Conservation (phyloP, 805 yeast genomes). For the Sugiyamaella chiloensis region DNA sequence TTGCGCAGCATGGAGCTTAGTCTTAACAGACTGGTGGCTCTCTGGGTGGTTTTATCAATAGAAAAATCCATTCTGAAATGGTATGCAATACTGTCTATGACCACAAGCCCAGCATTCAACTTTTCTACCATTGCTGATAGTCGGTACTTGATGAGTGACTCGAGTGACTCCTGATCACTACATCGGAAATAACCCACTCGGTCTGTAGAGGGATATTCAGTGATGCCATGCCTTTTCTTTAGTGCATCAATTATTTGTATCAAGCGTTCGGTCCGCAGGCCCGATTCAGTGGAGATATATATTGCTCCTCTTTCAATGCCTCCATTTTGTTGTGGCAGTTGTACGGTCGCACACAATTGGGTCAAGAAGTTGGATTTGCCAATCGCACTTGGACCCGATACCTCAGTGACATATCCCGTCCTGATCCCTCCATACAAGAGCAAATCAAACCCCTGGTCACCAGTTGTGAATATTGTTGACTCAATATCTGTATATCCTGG, state of each 20-base stretch:
- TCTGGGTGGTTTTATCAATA: conserved; percentile 27
- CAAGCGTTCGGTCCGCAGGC: conserved; percentile 63
- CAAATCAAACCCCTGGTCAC: conserved; percentile 49
- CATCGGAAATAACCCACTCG: conserved; percentile 55
- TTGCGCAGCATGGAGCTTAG: conserved; percentile 48
- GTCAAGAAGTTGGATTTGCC: conserved; percentile 82
- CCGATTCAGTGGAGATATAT: conserved; percentile 77
- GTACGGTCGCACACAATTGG: conserved; percentile 62
- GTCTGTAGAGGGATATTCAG: conserved; percentile 27
- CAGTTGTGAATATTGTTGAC: conserved; percentile 40
- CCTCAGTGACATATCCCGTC: conserved; percentile 59
- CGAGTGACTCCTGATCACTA: conserved; percentile 67
- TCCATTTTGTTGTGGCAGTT: conserved; percentile 45
- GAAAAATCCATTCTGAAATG: conserved; percentile 68
- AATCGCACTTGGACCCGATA: conserved; percentile 79
- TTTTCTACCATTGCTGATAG: conserved; percentile 54
- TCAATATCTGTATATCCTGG: neutral
- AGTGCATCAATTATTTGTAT: conserved; percentile 43
- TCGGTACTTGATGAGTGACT: conserved; percentile 66
- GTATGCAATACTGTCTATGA: conserved; percentile 74
- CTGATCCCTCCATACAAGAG: conserved; percentile 56
- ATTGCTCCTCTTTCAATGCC: conserved; percentile 54
- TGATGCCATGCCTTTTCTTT: conserved; percentile 13
- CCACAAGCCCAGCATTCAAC: conserved; percentile 49
- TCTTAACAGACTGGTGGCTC: conserved; percentile 33